Evolutionary conservation across 305 asterid genomes (phyloP), one percentile per base, ranked within the genome.

Genomic region (Fraxinus xanthoxyloides): DNA sequence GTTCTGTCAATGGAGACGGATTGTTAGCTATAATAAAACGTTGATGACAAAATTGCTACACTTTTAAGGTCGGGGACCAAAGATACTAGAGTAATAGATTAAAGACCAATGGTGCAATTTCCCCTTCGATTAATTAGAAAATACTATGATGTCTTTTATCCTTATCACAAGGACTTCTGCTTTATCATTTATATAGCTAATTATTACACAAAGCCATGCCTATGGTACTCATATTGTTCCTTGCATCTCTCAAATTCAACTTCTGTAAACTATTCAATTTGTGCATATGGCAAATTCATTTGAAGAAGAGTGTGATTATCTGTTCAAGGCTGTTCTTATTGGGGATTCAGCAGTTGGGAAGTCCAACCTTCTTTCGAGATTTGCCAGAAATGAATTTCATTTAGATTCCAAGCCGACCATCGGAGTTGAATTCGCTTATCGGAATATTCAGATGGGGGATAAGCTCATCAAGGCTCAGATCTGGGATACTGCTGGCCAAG

Each of bases 401-500:
- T 72, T 94, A 81, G 97, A 94, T 28, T 94, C 98, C 10, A 94
- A 93, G 82, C 98, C 98, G 0, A 94, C 98, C 1, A 94, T 94
- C 13, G 97, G 98, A 1, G 98, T 94, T 56, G 97, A 94, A 75
- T 94, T 94, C 56, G 95, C 98, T 75, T 90, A 93, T 36, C 85
- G 94, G 87, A 92, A 86, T 88, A 85, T 94, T 36, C 85, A 86
- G 81, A 89, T 94, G 7, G 95, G 89, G 2, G 95, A 90, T 84
- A 93, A 93, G 87, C 89, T 90, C 77, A 80, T 94, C 93, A 94
- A 94, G 88, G 94, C 97, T 78, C 97, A 93, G 87, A 90, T 94
- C 79, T 94, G 98, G 98, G 98, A 94, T 70, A 94, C 97, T 4
- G 98, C 98, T 21, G 97, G 97, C 76, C 98, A 94, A 91, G 98